A percentile compares a stretch with the other conserved stretches of the same genome.
Conservation (phyloP, 495 filamentous ascomycete species). For the Penicillium turbatum region DNA sequence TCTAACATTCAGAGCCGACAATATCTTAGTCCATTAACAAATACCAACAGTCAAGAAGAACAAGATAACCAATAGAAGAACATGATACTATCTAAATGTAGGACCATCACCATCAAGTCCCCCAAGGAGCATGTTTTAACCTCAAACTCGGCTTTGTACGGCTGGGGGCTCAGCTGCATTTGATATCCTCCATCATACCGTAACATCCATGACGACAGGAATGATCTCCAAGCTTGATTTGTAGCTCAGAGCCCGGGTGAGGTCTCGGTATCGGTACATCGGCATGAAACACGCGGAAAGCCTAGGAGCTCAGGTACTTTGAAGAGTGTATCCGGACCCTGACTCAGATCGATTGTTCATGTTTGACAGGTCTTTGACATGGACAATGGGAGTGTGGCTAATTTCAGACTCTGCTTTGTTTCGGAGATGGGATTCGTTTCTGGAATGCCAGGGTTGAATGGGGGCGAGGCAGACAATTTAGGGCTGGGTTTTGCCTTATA, state of each 20-base stretch:
- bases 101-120: neutral
- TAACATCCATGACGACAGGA: neutral
- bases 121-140: constrained; percentile 13
- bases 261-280: constrained; percentile 1
- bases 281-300: neutral
- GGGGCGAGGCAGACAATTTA: constrained; percentile 13
- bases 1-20: neutral
- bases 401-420: neutral
- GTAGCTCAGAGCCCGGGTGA: neutral
- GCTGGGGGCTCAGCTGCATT: constrained; percentile 1
- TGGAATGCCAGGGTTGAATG: constrained; percentile 13
- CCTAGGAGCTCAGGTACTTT: neutral
- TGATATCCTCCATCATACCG: neutral
- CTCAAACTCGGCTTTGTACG: constrained; percentile 1
- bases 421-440: neutral
- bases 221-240: neutral
- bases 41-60: neutral
- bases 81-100: neutral
- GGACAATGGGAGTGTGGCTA: neutral
- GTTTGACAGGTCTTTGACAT: constrained; percentile 3
- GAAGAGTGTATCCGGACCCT: neutral
- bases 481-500: neutral
- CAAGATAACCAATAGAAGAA: neutral
- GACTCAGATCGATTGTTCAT: constrained; percentile 2
- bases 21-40: neutral